These are phyloP conservation scores for Rugonectria rugulosa DNA, from an alignment of 2,329 filamentous ascomycete species.

Conservation along the genomic window DNA sequence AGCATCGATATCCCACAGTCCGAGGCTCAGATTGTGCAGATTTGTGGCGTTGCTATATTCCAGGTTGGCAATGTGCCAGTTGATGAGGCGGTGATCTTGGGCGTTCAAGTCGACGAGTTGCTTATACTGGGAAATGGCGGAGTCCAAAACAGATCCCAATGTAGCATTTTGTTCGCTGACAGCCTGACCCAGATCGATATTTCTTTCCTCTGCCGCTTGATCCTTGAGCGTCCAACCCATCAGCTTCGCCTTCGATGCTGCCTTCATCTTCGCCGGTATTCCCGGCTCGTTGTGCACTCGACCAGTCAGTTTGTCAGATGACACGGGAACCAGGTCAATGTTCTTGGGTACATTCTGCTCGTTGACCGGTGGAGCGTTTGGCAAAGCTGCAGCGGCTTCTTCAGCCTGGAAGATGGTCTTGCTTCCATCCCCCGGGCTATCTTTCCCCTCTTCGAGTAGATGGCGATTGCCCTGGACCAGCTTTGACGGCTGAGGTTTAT, in stretches of 20 bases:
- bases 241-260: constrained; percentile 76
- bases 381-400: constrained; percentile 70
- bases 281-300: constrained; percentile 76
- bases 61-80: constrained; percentile 98
- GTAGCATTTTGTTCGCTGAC: constrained; percentile 73
- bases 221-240: constrained; percentile 85
- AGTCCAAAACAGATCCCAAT: constrained; percentile 89
- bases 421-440: constrained; percentile 73
- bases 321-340: constrained; percentile 67
- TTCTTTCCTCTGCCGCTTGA: constrained; percentile 67
- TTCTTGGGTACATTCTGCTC: constrained; percentile 62
- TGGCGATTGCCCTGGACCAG: constrained; percentile 84
- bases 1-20: constrained; percentile 95
- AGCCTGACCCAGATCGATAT: constrained; percentile 74
- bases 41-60: constrained; percentile 97
- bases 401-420: constrained; percentile 77
- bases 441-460: constrained; percentile 82
- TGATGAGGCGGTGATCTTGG: constrained; percentile 88
- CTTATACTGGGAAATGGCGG: constrained; percentile 89
- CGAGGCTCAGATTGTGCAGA: constrained; percentile 84
- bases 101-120: constrained; percentile 81
- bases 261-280: constrained; percentile 72
- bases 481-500: constrained; percentile 73
- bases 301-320: constrained; percentile 74
- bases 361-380: constrained; percentile 59